phyloP scores from a whole-genome alignment of 1,284 basidiomycete species.

The Apiotrichum montevideense region DNA sequence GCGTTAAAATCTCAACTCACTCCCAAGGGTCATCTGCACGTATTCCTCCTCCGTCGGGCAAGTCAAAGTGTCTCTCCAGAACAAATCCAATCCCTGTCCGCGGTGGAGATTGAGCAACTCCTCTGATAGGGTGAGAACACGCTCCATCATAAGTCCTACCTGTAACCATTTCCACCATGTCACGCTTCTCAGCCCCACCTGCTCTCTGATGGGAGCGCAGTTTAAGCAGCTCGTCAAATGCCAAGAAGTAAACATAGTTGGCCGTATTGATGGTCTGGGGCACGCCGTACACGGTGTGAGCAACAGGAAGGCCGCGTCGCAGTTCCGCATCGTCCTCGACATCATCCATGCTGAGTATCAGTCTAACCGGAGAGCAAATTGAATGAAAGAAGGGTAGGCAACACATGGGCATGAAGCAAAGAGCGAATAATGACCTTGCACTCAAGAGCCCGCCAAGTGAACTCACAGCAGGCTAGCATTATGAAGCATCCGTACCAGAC shows the following conservation, averaged over 20 bases:
- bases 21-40: conserved; percentile 92
- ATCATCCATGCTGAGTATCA: conserved; percentile 71
- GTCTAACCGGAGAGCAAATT: not conserved
- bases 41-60: conserved; percentile 96
- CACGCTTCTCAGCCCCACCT: conserved; percentile 56
- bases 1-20: conserved; percentile 51
- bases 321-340: conserved; percentile 94
- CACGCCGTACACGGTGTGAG: conserved; percentile 91
- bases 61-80: conserved; percentile 85
- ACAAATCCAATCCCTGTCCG: conserved; percentile 89
- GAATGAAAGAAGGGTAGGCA: no score
- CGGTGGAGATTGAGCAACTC: conserved; percentile 88
- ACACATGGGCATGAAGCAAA: no score
- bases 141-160: conserved; percentile 42
- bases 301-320: conserved; percentile 76
- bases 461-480: conserved; percentile 84
- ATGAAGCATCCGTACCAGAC: conserved; percentile 88
- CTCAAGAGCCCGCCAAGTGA: not conserved
- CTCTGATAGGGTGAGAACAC: conserved; percentile 48
- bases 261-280: conserved; percentile 97
- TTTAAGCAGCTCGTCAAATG: conserved; percentile 67
- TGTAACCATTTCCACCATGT: conserved; percentile 55
- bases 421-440: no score
- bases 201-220: conserved; percentile 49
- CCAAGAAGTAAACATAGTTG: conserved; percentile 93